Conservation (phyloP, 805 yeast genomes). For the Schwanniomyces occidentalis region DNA sequence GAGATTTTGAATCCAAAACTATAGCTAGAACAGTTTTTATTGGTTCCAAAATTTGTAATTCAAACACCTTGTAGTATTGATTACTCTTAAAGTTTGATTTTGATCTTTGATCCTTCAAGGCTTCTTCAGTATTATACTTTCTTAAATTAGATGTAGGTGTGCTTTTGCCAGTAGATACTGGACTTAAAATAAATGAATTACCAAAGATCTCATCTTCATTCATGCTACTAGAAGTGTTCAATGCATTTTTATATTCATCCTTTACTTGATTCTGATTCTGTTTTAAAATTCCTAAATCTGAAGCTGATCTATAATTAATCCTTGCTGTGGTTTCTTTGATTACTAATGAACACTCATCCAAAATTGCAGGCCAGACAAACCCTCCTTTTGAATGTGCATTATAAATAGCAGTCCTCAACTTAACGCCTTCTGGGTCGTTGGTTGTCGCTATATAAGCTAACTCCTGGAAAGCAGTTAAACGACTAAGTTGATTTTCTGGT, state of each 20-base stretch:
- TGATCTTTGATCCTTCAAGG: background rate
- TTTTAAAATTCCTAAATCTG: conserved; percentile 31
- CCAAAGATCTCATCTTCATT: conserved; percentile 34
- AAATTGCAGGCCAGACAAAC: conserved; percentile 56
- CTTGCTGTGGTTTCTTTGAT: conserved; percentile 50
- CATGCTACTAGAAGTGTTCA: background rate
- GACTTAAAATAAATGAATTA: conserved; percentile 26
- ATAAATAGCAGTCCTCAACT: conserved; percentile 55
- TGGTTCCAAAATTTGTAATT: conserved; percentile 15
- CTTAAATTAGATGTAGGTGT: conserved; percentile 3
- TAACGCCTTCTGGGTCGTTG: conserved; percentile 37
- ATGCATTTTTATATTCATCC: conserved; percentile 8
- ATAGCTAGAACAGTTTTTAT: conserved; percentile 7
- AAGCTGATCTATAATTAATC: conserved; percentile 32
- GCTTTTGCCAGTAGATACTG: no score
- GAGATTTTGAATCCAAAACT: background rate
- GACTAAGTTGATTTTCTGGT: conserved; percentile 29
- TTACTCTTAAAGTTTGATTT: no score
- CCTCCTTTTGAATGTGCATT: conserved; percentile 46
- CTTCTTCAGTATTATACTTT: conserved; percentile 5
- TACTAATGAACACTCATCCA: conserved; percentile 59
- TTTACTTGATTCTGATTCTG: conserved; percentile 15
- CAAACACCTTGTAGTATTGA: conserved; percentile 11
- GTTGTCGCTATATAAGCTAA: conserved; percentile 62
- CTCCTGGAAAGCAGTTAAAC: conserved; percentile 75